Evolutionary conservation across 176 grass and related monocot species (phyloP).

Genomic region (Carex parvula): DNA sequence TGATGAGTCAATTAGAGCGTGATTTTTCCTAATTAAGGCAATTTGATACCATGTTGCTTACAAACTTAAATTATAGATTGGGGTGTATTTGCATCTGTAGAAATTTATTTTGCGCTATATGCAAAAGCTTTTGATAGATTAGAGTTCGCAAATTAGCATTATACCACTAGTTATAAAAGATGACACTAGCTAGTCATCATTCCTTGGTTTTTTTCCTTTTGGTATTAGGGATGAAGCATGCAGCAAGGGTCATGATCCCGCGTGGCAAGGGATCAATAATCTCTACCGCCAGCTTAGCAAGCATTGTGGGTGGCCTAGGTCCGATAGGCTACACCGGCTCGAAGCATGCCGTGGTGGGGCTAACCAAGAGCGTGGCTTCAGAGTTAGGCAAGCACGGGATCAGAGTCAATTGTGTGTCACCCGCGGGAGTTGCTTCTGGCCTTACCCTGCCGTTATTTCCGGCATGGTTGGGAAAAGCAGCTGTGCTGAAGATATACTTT

Average conservation of each 20-base stretch:
- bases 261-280: conserved; percentile 52
- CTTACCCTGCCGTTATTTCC: conserved; percentile 56
- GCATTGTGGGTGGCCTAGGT: conserved; percentile 46
- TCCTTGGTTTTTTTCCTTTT: neutral
- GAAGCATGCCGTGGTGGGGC: conserved; percentile 69
- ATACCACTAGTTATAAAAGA: no score
- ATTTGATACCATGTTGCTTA: no score
- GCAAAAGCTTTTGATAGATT: no score
- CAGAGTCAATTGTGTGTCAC: conserved; percentile 84
- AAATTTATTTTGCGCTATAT: neutral
- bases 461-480: conserved; percentile 22
- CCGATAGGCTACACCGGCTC: conserved; percentile 68
- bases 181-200: neutral
- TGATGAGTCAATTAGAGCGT: no score
- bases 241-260: conserved; percentile 73
- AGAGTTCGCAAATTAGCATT: no score
- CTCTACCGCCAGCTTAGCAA: conserved; percentile 53
- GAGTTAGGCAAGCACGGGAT: conserved; percentile 77
- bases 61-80: no score
- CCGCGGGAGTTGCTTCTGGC: conserved; percentile 48
- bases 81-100: no score
- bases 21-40: no score
- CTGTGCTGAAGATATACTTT: conserved; percentile 33
- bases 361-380: conserved; percentile 61
- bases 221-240: conserved; percentile 74